Evolutionary conservation across 106 monocot species (phyloP), one percentile per base, ranked within the genome.

Genomic region (Amphibolis antarctica): DNA sequence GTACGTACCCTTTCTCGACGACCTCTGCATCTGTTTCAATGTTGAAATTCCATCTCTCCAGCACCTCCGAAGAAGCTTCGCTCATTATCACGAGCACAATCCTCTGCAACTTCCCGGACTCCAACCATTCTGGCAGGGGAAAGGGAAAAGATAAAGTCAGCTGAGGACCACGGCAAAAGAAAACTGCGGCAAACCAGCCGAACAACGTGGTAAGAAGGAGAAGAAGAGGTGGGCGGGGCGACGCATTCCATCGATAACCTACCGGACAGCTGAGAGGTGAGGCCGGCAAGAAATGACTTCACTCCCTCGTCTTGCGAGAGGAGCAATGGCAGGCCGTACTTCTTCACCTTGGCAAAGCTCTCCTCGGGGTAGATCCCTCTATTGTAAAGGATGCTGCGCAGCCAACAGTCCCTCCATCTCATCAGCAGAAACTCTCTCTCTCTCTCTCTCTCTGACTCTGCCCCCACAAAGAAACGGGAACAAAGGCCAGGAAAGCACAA

Each of bases 31-130:
- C 96, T 1, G 96, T 98, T 73, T 77, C 86, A 4, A 98, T 85
- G 66, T 74, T 98, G 63, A 98, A 98, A 47, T 98, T 98, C 96
- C 96, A 98, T 21, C 96, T 77, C 74, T 90, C 90, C 24, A 98
- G 75, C 10, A 98, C 96, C 80, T 98, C 94, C 1, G 80, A 78
- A 4, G 86, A 70, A 44, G 82, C 73, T 72, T 81, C 86, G 69
- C 87, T 87, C 96, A 98, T 90, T 26, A 98, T 85, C 70, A 90
- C 90, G 62, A 98, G 89, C n/a, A 98, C 96, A 44, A 91, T 56
- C 71, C 96, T 86, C 69, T 98, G 96, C 64, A 98, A 46, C 73
- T 85, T 75, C 14, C 96, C 96, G 20, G 82, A 70, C 69, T 91
- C 90, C 55, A 90, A 57, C 96, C 96, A 90, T 64, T 90, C 90